Conservation (phyloP, 2,329 filamentous ascomycete genomes). For the Emmonsiellopsis sp. region DNA sequence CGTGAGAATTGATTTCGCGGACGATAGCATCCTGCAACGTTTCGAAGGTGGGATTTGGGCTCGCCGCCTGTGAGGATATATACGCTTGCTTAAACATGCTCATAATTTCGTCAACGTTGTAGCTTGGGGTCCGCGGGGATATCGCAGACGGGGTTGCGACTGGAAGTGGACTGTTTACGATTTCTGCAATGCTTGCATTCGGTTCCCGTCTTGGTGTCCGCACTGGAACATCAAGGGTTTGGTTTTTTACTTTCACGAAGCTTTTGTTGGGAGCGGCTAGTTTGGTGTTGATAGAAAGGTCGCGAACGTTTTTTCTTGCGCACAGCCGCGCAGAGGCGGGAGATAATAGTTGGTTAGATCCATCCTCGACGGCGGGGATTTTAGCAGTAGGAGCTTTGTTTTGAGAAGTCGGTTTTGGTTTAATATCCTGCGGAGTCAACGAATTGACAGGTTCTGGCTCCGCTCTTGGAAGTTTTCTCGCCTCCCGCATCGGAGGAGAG, state of each 20-base stretch:
- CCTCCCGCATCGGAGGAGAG: neutral
- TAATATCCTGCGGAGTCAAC: neutral
- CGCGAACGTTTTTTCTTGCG: constrained; percentile 27
- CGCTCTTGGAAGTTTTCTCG: neutral
- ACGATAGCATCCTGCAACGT: constrained; percentile 34
- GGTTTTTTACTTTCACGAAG: constrained; percentile 26
- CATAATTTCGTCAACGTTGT: constrained; percentile 32
- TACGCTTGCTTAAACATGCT: constrained; percentile 32
- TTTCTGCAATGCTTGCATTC: constrained; percentile 30
- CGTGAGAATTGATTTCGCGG: constrained; percentile 35
- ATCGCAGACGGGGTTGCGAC: constrained; percentile 17
- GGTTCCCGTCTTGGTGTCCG: constrained; percentile 11
- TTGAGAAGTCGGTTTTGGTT: neutral
- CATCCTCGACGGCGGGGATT: neutral
- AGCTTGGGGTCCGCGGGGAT: constrained; percentile 17
- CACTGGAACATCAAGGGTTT: constrained; percentile 10
- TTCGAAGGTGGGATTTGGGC: constrained; percentile 29
- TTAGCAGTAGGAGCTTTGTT: neutral
- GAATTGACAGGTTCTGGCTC: neutral
- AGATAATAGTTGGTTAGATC: constrained; percentile 1
- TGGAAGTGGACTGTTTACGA: constrained; percentile 32
- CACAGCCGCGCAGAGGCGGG: constrained; percentile 2
- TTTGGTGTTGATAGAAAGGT: constrained; percentile 32
- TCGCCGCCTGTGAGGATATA: constrained; percentile 18
- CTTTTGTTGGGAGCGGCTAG: constrained; percentile 23